Evolutionary conservation across 148 eudicot species (phyloP).

Genomic region (Nepenthes gracilis): DNA sequence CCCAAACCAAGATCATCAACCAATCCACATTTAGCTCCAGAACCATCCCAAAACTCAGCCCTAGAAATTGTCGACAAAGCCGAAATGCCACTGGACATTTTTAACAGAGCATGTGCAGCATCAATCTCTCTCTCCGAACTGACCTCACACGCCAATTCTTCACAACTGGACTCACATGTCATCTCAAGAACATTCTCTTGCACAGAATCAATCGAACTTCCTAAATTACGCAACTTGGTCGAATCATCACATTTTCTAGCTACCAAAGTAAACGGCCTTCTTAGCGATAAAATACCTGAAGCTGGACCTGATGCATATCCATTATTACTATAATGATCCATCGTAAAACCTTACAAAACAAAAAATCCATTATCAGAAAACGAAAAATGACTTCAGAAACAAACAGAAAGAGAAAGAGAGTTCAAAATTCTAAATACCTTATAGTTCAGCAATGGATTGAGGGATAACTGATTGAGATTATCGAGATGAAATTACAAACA

Average conservation of each 20-base stretch:
- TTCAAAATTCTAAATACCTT: too few species aligned
- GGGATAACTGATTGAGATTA: too few species aligned
- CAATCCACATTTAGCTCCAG: too few species aligned
- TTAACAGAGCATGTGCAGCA: not conserved
- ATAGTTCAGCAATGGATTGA: too few species aligned
- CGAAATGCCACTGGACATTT: not conserved
- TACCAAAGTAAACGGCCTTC: not conserved
- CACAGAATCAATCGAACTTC: not conserved
- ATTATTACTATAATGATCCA: not conserved
- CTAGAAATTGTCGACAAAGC: not conserved
- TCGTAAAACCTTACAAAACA: conserved; percentile 2
- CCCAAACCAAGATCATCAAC: too few species aligned
- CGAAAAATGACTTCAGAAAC: too few species aligned
- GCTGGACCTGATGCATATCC: not conserved
- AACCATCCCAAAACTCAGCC: too few species aligned
- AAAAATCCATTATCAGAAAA: not conserved
- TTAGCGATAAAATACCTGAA: not conserved
- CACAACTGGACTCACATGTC: not conserved
- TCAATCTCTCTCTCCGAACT: not conserved
- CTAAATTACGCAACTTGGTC: not conserved
- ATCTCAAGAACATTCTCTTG: not conserved
- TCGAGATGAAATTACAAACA: too few species aligned
- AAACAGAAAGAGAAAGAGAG: too few species aligned
- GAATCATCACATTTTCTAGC: not conserved
- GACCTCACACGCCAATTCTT: not conserved